These are phyloP conservation scores for Prinsepia uniflora DNA, from an alignment of 306 rosid genomes.

Conservation along the genomic window DNA sequence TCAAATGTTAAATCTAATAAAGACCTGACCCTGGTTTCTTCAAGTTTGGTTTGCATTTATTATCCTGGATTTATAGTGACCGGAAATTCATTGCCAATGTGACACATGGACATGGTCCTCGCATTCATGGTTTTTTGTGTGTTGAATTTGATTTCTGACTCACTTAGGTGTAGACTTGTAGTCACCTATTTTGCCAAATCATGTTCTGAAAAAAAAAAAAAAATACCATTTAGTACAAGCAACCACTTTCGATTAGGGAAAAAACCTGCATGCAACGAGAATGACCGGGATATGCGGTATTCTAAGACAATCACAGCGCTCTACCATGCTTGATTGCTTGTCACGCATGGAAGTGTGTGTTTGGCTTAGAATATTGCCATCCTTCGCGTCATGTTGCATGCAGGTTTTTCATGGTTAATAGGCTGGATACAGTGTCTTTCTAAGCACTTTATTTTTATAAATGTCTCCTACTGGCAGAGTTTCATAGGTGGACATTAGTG, in stretches of 20 bases:
- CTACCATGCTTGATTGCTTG: background rate
- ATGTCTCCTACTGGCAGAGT: no score
- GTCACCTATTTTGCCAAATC: background rate
- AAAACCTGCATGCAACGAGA: no score
- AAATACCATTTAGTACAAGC: no score
- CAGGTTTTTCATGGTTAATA: no score
- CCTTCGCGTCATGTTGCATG: no score
- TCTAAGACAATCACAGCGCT: background rate
- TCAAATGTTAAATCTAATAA: background rate
- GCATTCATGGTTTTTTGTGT: constrained; percentile 12
- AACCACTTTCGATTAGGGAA: no score
- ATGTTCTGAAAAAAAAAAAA: no score
- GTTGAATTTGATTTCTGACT: constrained; percentile 10
- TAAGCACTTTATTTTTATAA: no score
- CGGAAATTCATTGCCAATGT: constrained; percentile 4
- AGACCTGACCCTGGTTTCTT: background rate
- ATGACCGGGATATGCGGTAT: background rate
- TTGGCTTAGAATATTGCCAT: no score
- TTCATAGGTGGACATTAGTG: no score
- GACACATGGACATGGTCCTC: background rate
- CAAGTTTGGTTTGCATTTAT: constrained; percentile 3
- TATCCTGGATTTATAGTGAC: constrained; percentile 4
- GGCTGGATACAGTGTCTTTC: no score
- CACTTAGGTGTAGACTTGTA: background rate
- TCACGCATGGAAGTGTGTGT: no score